Base-by-base conservation (phyloP, 164 flowering plant genomes). In the Magnolia officinalis region DNA sequence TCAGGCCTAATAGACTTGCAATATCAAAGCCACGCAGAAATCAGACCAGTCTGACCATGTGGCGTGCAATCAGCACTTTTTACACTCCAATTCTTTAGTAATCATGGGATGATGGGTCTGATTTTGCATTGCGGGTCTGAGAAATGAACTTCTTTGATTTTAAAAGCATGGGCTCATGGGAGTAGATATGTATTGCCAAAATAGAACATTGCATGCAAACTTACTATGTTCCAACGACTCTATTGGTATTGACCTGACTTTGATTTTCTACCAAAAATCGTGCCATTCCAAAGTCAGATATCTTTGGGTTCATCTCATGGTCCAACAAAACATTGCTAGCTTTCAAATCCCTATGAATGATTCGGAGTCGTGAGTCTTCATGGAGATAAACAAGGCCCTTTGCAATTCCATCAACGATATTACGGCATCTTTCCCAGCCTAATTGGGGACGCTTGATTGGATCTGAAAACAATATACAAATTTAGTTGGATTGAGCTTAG, bases 321-420 rank as follows among this genome's bases (percentile, higher is more conserved):
- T 83, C 88, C 7, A 85, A 63, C 21, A 81, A 20, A 14, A 85
- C 68, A 70, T 83, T 83, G 70, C 84, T 78, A 1, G 84, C 70
- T 52, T 83, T 85, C 5, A 81, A 77, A 59, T 85, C 85, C 51
- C 83, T 81, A 52, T 82, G 86, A n/a, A 82, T 79, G n/a, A 84
- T 71, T 67, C 50, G 76, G 13, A 78, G 75, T 63, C 82, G n/a
- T 0, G 87, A 85, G 59, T 85, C 82, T 45, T 76, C 72, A 10
- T 83, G 85, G 72, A 85, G 84, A 72, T 85, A 85, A 11, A 85
- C 66, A 18, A 85, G 73, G 9, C 84, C 87, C 16, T 80, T 66
- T 23, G 76, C 82, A 31, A 83, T 78, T 6, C 87, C 85, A 26
- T 11, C 67, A 2, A 80, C 76, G 19, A 85, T 81, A 14, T 66